Conservation (phyloP, 2,329 filamentous ascomycete genomes). For the Xylariaceae sp. region DNA sequence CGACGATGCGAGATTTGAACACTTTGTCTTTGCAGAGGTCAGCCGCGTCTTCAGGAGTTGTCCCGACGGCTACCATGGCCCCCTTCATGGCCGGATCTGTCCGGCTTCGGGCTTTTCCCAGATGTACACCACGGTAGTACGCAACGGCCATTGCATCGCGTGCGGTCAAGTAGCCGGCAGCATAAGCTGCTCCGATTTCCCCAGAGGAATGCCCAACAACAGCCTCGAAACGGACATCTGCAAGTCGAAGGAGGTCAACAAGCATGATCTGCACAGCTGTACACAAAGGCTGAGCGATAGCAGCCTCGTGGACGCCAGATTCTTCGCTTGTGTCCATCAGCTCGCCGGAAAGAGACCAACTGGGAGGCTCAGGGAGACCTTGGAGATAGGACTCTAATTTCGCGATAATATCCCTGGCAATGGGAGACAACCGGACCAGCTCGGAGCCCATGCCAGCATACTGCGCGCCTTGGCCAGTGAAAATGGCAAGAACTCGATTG, state of each 20-base stretch:
- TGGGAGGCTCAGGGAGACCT: constrained; percentile 15
- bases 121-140: constrained; percentile 40
- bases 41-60: constrained; percentile 32
- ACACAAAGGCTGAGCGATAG: constrained; percentile 26
- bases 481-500: not conserved
- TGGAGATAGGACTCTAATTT: constrained; percentile 16
- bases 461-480: constrained; percentile 24
- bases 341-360: constrained; percentile 18
- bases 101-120: constrained; percentile 14
- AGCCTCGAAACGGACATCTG: not conserved
- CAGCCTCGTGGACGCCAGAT: constrained; percentile 14
- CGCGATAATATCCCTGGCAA: constrained; percentile 10
- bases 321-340: constrained; percentile 1
- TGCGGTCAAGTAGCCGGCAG: constrained; percentile 1
- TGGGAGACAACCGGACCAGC: constrained; percentile 13
- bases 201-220: constrained; percentile 11
- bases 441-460: constrained; percentile 25
- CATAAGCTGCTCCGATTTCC: constrained; percentile 12
- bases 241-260: constrained; percentile 22
- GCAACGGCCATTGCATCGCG: constrained; percentile 22
- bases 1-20: constrained; percentile 25
- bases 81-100: constrained; percentile 23
- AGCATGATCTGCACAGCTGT: constrained; percentile 38
- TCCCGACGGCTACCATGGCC: constrained; percentile 46
- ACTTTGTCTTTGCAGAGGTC: constrained; percentile 16